Conservation (phyloP, 768 basidiomycete genomes). For the Lepiota subincarnata region DNA sequence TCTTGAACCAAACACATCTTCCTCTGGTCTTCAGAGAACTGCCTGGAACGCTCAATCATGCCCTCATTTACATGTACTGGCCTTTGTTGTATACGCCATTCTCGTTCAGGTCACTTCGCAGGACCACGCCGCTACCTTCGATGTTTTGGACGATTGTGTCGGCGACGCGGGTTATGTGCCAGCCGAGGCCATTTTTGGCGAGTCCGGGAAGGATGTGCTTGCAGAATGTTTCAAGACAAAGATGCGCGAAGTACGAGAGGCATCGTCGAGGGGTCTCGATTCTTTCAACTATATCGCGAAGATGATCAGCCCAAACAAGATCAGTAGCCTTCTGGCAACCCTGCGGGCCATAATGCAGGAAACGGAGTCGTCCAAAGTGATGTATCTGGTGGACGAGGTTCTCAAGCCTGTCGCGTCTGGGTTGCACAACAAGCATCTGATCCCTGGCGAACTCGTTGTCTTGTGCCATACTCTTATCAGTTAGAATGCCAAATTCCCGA, state of each 20-base stretch:
- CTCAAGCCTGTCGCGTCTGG: slow-evolving; percentile 79
- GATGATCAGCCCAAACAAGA: slow-evolving; percentile 68
- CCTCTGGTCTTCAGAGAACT: slow-evolving; percentile 74
- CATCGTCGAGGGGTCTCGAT: slow-evolving; percentile 80
- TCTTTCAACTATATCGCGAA: slow-evolving; percentile 80
- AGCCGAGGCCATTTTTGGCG: slow-evolving; percentile 89
- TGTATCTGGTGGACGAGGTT: slow-evolving; percentile 86
- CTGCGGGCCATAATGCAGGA: slow-evolving; percentile 82
- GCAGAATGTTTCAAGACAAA: slow-evolving; percentile 92
- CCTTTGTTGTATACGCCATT: slow-evolving; percentile 77
- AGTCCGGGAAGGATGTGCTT: slow-evolving; percentile 85
- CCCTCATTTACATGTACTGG: slow-evolving; percentile 91
- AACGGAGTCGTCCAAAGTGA: slow-evolving; percentile 73
- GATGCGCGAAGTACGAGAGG: slow-evolving; percentile 85
- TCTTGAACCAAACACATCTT: slow-evolving; percentile 72
- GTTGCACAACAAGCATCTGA: slow-evolving; percentile 76
- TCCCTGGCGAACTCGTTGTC: slow-evolving; percentile 66
- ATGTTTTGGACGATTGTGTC: slow-evolving; percentile 69
- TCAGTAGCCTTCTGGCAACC: slow-evolving; percentile 74
- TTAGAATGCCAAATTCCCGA: slow-evolving; percentile 85
- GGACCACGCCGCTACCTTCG: slow-evolving; percentile 51
- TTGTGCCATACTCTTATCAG: slow-evolving; percentile 88
- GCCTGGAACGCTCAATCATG: slow-evolving; percentile 76
- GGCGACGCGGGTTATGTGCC: slow-evolving; percentile 77
- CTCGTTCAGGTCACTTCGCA: slow-evolving; percentile 71